These are phyloP conservation scores for Dillenia suffruticosa DNA, from an alignment of 164 flowering plant species.

Conservation along the genomic window DNA sequence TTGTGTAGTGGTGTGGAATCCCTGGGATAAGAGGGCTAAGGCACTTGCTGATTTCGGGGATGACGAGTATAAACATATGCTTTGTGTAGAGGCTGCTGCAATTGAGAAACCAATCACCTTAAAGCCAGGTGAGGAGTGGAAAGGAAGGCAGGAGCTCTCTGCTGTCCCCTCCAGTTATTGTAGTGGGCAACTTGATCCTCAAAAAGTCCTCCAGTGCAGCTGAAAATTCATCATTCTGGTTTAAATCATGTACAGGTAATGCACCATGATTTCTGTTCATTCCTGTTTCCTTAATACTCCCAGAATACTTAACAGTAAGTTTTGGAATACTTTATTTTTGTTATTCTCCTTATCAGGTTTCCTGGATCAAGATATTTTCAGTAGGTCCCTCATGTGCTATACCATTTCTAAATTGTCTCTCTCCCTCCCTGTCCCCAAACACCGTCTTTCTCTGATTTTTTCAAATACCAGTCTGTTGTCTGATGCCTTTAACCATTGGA, in stretches of 20 bases:
- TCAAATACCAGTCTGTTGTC: no score
- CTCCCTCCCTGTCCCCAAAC: no score
- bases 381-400: neutral
- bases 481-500: neutral
- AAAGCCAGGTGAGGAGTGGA: conserved; percentile 91
- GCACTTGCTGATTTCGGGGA: conserved; percentile 75
- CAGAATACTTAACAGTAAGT: neutral
- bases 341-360: neutral
- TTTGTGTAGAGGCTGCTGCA: conserved; percentile 79
- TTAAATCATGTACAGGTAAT: conserved; percentile 43
- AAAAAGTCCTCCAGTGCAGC: conserved; percentile 53
- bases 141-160: conserved; percentile 68
- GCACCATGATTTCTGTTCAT: no score
- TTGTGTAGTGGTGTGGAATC: conserved; percentile 77
- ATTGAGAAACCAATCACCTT: conserved; percentile 65
- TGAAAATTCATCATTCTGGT: conserved; percentile 20
- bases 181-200: conserved; percentile 81
- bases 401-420: no score
- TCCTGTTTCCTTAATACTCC: no score
- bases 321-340: neutral
- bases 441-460: no score
- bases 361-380: neutral
- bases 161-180: conserved; percentile 80
- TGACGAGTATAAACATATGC: conserved; percentile 79
- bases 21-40: conserved; percentile 83